A percentile compares a stretch with the other conserved stretches of the same genome.
Conservation (phyloP, 2,329 filamentous ascomycete genomes). For the Scleromitrula shiraiana region DNA sequence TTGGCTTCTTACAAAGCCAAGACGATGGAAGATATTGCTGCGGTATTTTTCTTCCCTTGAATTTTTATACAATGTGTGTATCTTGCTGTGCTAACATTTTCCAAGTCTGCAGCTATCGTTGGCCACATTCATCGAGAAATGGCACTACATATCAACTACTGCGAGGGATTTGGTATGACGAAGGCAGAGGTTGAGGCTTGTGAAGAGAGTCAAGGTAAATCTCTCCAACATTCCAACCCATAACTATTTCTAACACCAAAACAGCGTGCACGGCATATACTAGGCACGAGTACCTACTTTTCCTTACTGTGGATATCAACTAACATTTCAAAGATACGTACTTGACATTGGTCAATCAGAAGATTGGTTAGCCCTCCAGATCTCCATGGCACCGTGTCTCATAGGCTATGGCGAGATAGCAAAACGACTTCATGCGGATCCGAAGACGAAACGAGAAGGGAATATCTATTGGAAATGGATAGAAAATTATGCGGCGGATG, state of each 20-base stretch:
- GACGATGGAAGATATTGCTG: slow-evolving; percentile 62
- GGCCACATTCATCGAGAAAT: slow-evolving; percentile 73
- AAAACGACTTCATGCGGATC: slow-evolving; percentile 56
- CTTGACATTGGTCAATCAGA: slow-evolving; percentile 82
- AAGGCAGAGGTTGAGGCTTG: slow-evolving; percentile 63
- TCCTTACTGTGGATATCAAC: neutral
- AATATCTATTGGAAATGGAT: slow-evolving; percentile 90
- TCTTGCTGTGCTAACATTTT: neutral
- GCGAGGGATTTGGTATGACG: slow-evolving; percentile 69
- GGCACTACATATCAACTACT: slow-evolving; percentile 74
- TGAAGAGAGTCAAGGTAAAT: slow-evolving; percentile 64
- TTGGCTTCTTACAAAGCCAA: slow-evolving; percentile 80
- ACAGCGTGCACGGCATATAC: slow-evolving; percentile 73
- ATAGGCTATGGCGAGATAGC: slow-evolving; percentile 84
- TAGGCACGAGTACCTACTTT: slow-evolving; percentile 24
- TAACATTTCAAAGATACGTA: slow-evolving; percentile 54
- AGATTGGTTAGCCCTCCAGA: slow-evolving; percentile 80
- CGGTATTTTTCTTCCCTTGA: slow-evolving; percentile 41
- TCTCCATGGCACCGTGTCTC: slow-evolving; percentile 78
- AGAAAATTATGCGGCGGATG: slow-evolving; percentile 74
- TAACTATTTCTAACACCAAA: slow-evolving; percentile 8
- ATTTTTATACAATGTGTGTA: neutral
- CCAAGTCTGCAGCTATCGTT: slow-evolving; percentile 60
- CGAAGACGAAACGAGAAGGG: slow-evolving; percentile 50
- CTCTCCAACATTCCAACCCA: neutral